These are phyloP conservation scores for Suhomyces emberorum DNA, from an alignment of 805 yeast genomes.

Conservation along the genomic window DNA sequence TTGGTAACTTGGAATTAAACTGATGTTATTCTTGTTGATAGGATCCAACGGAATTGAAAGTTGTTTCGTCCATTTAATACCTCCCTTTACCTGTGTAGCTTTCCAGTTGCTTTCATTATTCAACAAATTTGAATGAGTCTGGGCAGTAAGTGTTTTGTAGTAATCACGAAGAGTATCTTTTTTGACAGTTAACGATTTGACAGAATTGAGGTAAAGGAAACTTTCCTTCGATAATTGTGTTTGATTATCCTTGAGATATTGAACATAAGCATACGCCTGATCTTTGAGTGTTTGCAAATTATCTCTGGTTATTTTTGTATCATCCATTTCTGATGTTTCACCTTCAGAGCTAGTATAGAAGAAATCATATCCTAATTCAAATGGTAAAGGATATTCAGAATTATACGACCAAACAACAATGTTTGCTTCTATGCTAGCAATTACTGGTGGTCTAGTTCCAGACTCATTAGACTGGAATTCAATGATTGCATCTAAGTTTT, in stretches of 20 bases:
- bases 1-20: conserved; percentile 61
- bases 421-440: conserved; percentile 32
- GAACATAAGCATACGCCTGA: conserved; percentile 29
- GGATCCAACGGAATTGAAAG: conserved; percentile 42
- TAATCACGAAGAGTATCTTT: conserved; percentile 39
- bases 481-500: conserved; percentile 24
- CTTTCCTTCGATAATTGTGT: conserved; percentile 31
- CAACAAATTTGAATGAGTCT: conserved; percentile 21
- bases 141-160: conserved; percentile 26
- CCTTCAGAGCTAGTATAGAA: conserved; percentile 30
- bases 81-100: conserved; percentile 19
- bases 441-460: conserved; percentile 29
- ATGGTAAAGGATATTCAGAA: conserved; percentile 40
- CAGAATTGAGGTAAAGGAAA: conserved; percentile 35
- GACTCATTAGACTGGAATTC: conserved; percentile 24
- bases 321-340: conserved; percentile 19
- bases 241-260: conserved; percentile 33
- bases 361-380: conserved; percentile 39
- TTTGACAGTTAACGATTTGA: conserved; percentile 36
- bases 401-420: conserved; percentile 40
- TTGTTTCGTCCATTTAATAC: conserved; percentile 27
- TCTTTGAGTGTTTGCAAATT: conserved; percentile 36
- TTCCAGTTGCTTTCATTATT: conserved; percentile 28
- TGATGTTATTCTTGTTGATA: conserved; percentile 42
- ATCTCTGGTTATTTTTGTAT: conserved; percentile 28